A percentile compares a stretch with the other conserved stretches of the same genome.
Evolutionary conservation across 2,329 filamentous ascomycete genomes (phyloP).

Genomic region (Trichoderma sp.): DNA sequence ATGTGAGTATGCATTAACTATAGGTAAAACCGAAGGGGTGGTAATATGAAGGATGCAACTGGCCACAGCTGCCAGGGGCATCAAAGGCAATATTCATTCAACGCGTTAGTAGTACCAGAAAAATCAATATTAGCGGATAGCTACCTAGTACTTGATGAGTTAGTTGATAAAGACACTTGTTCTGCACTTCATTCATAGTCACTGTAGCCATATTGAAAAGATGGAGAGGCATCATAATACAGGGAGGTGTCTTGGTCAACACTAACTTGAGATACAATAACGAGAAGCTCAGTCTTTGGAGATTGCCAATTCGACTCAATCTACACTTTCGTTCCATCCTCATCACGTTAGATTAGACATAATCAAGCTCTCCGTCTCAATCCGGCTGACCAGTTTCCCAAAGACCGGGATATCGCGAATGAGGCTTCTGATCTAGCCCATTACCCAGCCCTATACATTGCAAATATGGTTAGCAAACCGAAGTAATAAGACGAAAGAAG

Average conservation of each 20-base stretch:
- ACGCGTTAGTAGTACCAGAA: too few relatives aligned
- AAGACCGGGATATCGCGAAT: not conserved
- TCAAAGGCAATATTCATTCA: not conserved
- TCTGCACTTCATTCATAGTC: not conserved
- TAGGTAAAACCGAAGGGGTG: not conserved
- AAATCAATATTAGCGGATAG: too few relatives aligned
- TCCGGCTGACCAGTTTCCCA: not conserved
- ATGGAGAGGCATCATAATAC: not conserved
- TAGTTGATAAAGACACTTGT: not conserved
- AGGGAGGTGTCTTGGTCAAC: not conserved
- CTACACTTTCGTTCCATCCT: not conserved
- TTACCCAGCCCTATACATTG: not conserved
- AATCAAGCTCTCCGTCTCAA: not conserved
- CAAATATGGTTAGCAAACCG: not conserved
- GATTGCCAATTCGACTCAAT: not conserved
- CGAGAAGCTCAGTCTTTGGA: not conserved
- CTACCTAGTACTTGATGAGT: too few relatives aligned
- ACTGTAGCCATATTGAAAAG: not conserved
- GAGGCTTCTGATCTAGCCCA: not conserved
- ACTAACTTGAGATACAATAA: not conserved
- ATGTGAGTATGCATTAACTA: not conserved
- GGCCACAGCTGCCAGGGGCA: not conserved
- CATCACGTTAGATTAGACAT: not conserved
- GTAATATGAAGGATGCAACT: not conserved
- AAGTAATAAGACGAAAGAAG: not conserved